phyloP scores from a whole-genome alignment of 129 eudicot genomes.

The Pittosporum tobira region DNA sequence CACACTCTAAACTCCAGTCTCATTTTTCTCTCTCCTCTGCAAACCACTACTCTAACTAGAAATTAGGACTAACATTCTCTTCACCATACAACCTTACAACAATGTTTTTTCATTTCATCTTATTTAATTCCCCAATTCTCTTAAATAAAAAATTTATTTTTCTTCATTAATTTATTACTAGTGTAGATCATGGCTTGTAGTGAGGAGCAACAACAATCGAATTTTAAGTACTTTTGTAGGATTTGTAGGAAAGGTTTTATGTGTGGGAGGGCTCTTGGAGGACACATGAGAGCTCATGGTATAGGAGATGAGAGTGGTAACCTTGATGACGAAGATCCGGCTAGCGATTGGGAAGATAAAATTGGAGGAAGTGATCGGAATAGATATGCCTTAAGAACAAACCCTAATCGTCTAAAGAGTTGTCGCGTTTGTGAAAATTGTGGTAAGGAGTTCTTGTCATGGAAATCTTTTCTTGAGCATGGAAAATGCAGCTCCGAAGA shows the following conservation, averaged over 20 bases:
- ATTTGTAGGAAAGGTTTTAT: slow-evolving; percentile 76
- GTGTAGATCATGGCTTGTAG: too few relatives aligned
- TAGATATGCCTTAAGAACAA: slow-evolving; percentile 63
- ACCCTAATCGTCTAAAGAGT: slow-evolving; percentile 66
- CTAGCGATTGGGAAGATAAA: slow-evolving; percentile 66
- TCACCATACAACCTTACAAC: slow-evolving; percentile 47
- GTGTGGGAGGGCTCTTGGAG: slow-evolving; percentile 73
- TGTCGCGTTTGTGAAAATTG: slow-evolving; percentile 25
- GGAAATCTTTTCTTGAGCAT: slow-evolving; percentile 89
- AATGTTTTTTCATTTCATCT: neutral
- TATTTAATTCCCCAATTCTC: neutral
- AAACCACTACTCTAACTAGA: slow-evolving; percentile 64
- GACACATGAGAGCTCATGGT: slow-evolving; percentile 24
- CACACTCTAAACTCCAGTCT: slow-evolving; percentile 41
- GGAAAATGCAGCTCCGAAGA: slow-evolving; percentile 67
- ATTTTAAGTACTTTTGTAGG: too few relatives aligned
- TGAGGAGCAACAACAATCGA: too few relatives aligned
- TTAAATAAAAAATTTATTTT: too few relatives aligned
- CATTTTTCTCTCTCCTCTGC: slow-evolving; percentile 37
- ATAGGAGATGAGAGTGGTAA: slow-evolving; percentile 53
- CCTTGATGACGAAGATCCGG: slow-evolving; percentile 61
- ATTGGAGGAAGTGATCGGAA: slow-evolving; percentile 7
- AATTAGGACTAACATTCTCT: slow-evolving; percentile 54
- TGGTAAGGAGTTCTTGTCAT: slow-evolving; percentile 69
- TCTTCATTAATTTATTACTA: too few relatives aligned